Evolutionary conservation across 2,329 filamentous ascomycete species (phyloP), one percentile per base, ranked within the genome.

Genomic region (Didymella lethalis): DNA sequence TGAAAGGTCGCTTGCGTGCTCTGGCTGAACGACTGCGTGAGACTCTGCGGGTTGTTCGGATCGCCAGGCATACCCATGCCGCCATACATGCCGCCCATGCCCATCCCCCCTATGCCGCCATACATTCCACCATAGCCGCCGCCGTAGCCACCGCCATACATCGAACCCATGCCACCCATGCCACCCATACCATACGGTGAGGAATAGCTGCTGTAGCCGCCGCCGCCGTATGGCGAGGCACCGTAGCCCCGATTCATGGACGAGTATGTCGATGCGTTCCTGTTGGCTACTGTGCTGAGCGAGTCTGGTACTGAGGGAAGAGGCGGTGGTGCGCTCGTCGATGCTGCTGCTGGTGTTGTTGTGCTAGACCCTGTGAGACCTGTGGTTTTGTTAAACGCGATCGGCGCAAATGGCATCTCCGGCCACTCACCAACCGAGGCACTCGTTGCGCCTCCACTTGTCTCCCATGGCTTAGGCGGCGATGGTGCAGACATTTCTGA

Each of bases 401-500:
- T 50, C 40, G 48, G 54, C 53, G 61, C 63, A 55, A 62, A 55
- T 32, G 48, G 56, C 52, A 41, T 53, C 40, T 48, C 57, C 47
- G 44, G 60, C 54, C 49, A 74, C 74, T 67, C 46, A 77, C 75
- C 75, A 63, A 76, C 75, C 64, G 74, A 76, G 66, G 74, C 72
- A 66, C 74, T 76, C 38, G 75, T 77, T 57, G 78, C 83, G 62
- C 86, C 85, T 79, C 89, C 90, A 66, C 89, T 85, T 78, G 90
- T 87, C 81, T 99, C 95, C 95, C 95, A 99, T 46, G 95, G 95
- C 81, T 99, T 99, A 55, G 95, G 95, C 75, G 95, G 95, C 78
- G 94, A 97, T 65, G 82, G 81, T 66, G 84, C 81, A 71, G 85
- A 84, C 84, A 87, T 87, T 64, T 69, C 60, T 71, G 46, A 52